Evolutionary conservation across 2,329 filamentous ascomycete species (phyloP), one percentile per base, ranked within the genome.

Genomic region (Neospermospora avenae): DNA sequence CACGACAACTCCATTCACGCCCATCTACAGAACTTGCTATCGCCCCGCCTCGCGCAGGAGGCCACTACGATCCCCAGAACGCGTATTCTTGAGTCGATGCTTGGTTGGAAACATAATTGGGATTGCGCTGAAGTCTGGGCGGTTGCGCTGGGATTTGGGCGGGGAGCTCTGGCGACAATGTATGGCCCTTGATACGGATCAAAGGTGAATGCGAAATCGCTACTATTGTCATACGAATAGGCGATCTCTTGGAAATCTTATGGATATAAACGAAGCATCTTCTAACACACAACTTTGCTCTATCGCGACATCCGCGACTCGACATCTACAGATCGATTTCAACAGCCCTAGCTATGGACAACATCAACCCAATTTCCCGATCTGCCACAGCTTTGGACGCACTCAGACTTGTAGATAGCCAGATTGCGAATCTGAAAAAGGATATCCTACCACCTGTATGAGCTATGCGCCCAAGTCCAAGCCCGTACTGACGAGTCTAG

Each of bases 401-500:
- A 24, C 49, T 71, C 28, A 58, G 51, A 16, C 18, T 49, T n/a
- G 59, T 64, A 18, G 64, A 71, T 53, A 63, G 63, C 28, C 63
- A 70, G 28, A 70, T 71, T 25, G 58, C 55, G 20, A 46, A 55
- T 31, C 58, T 71, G 20, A 67, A 64, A 49, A 60, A 67, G 10
- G 54, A 58, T 8, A 42, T 66, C 16, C 66, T 71, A 4, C 68
- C 68, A 25, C 57, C 62, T 49, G 69, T 71, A 69, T 44, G 67
- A 48, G 52, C 51, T 49, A 41, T 20, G 20, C 48, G 42, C 55
- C 48, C 28, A 31, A 24, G 56, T 20, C 39, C 22, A 28, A 41
- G 25, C 22, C 42, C 45, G 44, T 55, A 55, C 63, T 68, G 37
- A 67, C 57, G 54, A 35, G 37, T 53, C 42, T 46, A 70, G 69